Conservation (phyloP, 345 rosid species). For the Populus alba region DNA sequence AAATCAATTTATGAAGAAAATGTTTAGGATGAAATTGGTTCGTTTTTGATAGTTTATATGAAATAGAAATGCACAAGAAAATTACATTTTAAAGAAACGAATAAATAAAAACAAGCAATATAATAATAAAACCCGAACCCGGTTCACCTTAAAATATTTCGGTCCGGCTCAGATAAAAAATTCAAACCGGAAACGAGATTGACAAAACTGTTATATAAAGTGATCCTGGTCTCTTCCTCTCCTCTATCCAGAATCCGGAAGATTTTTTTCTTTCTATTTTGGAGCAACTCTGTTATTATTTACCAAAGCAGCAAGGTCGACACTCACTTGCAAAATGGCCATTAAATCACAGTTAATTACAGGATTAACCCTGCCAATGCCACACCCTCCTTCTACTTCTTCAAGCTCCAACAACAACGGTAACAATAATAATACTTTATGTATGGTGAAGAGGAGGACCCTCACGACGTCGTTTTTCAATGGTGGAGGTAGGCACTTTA, state of each 20-base stretch:
- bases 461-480: conserved; percentile 41
- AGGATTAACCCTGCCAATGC: conserved; percentile 34
- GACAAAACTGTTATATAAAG: neutral
- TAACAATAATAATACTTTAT: conserved; percentile 21
- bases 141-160: neutral
- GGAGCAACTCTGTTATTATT: neutral
- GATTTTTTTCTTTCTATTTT: neutral
- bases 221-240: neutral
- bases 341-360: conserved; percentile 41
- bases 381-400: conserved; percentile 29
- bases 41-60: no score
- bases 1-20: no score
- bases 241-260: neutral
- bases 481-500: conserved; percentile 37
- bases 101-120: no score
- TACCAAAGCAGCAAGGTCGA: neutral
- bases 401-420: conserved; percentile 20
- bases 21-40: no score
- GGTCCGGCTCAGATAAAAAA: neutral
- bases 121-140: neutral
- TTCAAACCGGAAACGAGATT: neutral
- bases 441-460: conserved; percentile 27
- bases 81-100: no score
- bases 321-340: conserved; percentile 8
- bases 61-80: no score